Percentiles rank a stretch among this genome's conserved stretches.
Conservation (phyloP, 2,329 filamentous ascomycete genomes). For the Zalaria sp. region DNA sequence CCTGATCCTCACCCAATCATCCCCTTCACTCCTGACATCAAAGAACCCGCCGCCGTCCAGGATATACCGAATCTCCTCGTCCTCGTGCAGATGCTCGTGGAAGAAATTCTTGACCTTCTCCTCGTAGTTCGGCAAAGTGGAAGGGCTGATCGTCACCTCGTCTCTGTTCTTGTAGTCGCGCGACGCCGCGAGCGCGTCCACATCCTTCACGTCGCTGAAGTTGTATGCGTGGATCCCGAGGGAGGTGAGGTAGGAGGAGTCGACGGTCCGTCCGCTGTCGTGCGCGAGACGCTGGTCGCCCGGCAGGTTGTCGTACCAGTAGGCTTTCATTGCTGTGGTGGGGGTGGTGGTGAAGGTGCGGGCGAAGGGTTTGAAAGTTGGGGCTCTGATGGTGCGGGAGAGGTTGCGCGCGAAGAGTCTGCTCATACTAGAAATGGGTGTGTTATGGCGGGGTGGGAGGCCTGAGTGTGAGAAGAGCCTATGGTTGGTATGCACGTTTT, state of each 20-base stretch:
- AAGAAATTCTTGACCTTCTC: conserved; percentile 91
- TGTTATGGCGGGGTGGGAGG: too few relatives aligned
- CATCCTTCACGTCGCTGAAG: conserved; percentile 48
- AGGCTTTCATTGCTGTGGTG: conserved; percentile 47
- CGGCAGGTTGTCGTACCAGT: conserved; percentile 54
- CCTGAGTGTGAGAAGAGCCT: too few relatives aligned
- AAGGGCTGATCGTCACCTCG: conserved; percentile 76
- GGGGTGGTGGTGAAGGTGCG: not conserved
- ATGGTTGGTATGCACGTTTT: too few relatives aligned
- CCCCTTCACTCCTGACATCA: conserved; percentile 69
- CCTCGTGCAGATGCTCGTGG: conserved; percentile 89
- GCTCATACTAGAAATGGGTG: too few relatives aligned
- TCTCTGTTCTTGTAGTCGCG: conserved; percentile 91
- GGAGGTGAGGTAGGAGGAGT: conserved; percentile 48
- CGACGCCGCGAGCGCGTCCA: conserved; percentile 59
- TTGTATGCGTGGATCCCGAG: conserved; percentile 72
- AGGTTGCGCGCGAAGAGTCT: not conserved
- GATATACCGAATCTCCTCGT: conserved; percentile 96
- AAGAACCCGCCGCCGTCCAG: conserved; percentile 81
- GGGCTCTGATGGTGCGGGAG: not conserved
- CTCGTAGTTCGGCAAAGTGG: conserved; percentile 77
- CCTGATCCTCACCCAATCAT: conserved; percentile 78
- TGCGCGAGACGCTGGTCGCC: conserved; percentile 89
- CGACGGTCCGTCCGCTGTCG: conserved; percentile 63
- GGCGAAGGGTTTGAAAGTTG: not conserved